A percentile compares a stretch with the other conserved stretches of the same genome.
Conservation (phyloP, 805 yeast genomes). For the Candida michaelii region DNA sequence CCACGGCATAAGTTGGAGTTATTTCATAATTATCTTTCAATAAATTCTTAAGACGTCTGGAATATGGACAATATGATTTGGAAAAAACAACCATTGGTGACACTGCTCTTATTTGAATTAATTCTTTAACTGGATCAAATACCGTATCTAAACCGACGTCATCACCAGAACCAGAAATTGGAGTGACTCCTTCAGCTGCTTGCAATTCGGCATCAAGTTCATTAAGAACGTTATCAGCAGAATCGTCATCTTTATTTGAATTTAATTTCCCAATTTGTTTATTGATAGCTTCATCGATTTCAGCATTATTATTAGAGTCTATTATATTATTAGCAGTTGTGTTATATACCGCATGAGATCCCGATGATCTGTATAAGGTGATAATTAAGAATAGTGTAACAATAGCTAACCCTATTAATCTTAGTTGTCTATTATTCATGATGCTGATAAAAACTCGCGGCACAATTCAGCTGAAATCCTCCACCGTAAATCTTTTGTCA, state of each 20-base stretch:
- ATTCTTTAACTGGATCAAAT: constrained; percentile 41
- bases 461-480: not conserved
- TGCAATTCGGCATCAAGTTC: constrained; percentile 13
- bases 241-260: constrained; percentile 1
- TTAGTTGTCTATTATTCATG: constrained; percentile 11
- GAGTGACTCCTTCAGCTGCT: constrained; percentile 24
- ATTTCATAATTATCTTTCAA: constrained; percentile 64
- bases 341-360: not conserved
- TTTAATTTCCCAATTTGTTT: constrained; percentile 29
- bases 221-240: not conserved
- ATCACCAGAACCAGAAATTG: constrained; percentile 17
- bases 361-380: constrained; percentile 9
- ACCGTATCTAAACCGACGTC: constrained; percentile 12
- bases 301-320: constrained; percentile 35
- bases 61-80: constrained; percentile 68
- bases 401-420: constrained; percentile 11
- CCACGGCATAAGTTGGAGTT: constrained; percentile 67
- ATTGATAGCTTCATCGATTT: constrained; percentile 41
- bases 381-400: constrained; percentile 11
- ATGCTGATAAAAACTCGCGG: not conserved
- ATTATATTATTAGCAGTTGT: constrained; percentile 23
- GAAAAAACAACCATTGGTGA: constrained; percentile 68
- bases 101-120: constrained; percentile 53
- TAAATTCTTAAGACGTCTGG: constrained; percentile 66
- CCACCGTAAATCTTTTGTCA: too few species aligned